phyloP scores from a whole-genome alignment of 139 green algal species.

The Coelastrella sp. region DNA sequence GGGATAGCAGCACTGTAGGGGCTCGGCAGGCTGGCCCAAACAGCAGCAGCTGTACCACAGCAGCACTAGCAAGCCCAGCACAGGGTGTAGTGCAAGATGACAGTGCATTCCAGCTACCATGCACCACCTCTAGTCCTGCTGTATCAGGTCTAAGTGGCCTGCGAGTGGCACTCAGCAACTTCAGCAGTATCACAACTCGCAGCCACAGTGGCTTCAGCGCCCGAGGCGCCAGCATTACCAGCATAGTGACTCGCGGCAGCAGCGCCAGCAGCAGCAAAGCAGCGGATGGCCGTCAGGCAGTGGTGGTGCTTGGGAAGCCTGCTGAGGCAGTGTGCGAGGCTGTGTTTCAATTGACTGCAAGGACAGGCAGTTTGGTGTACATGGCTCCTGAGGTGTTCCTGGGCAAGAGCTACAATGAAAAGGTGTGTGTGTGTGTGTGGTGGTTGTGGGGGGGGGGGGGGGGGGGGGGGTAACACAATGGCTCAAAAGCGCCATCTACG shows the following conservation, averaged over 20 bases:
- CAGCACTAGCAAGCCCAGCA: too few species aligned
- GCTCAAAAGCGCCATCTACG: background rate
- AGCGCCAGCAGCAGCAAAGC: background rate
- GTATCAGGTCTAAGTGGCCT: too few species aligned
- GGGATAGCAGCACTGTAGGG: background rate
- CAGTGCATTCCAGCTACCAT: too few species aligned
- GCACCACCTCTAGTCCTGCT: too few species aligned
- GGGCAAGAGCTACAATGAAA: conserved; percentile 76
- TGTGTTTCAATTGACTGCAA: conserved; percentile 11
- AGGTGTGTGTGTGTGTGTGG: conserved; percentile 20
- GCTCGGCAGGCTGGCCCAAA: too few species aligned
- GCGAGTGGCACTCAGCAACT: background rate
- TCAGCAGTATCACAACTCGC: background rate
- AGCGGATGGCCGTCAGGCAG: too few species aligned
- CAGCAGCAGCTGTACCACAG: too few species aligned
- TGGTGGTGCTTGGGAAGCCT: too few species aligned
- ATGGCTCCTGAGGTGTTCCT: conserved; percentile 79
- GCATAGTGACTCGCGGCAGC: background rate
- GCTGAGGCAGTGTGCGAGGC: background rate
- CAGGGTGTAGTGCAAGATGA: too few species aligned
- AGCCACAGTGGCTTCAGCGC: background rate
- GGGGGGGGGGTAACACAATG: too few species aligned
- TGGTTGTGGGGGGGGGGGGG: too few species aligned
- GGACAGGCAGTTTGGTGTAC: conserved; percentile 67
- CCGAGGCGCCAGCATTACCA: background rate